Evolutionary conservation across 2,329 filamentous ascomycete genomes (phyloP), one percentile per base, ranked within the genome.

Genomic region (Paecilomyces sp.): DNA sequence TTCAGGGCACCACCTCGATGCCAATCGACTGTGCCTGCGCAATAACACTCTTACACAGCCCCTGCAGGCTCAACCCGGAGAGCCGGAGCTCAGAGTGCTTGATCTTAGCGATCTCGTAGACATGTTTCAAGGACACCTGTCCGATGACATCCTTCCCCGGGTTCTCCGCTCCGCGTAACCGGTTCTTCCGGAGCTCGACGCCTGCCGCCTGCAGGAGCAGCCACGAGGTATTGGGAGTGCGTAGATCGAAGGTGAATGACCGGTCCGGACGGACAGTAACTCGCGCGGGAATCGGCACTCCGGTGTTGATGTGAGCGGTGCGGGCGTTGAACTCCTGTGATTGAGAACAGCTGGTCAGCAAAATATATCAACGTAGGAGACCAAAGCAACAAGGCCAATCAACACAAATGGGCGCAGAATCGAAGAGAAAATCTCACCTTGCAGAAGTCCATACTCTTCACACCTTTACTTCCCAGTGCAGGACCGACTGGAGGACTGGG

Each of bases 401-500:
- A 55, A 41, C 30, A 30, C n/a, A 58, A 54, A 54, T 41, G 58
- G 36, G 58, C 59, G 62, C 62, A 63, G 41, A 61, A 28, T 6
- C 41, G 50, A 51, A 31, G 11, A 30, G 54, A 59, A 36, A 24
- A 47, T 58, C 72, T 60, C 74, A 96, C 93, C 84, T 97, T 97
- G 86, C 94, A 97, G 76, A 97, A 99, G 79, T 99, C 94, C 88
- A 99, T 99, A 60, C 90, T 95, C 82, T 99, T 99, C 63, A 99
- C 90, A 82, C 94, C 94, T 82, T 97, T 97, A 76, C 88, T 93
- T 79, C 94, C 94, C 65, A 99, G 84, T 58, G 94, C 94, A 60
- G 94, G 94, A 82, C 94, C 94, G 70, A 99, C 92, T 3, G 94
- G 94, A 34, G 94, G 94, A 78, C 92, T 95, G 31, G 94, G 94